A percentile compares a stretch with the other conserved stretches of the same genome.
Conservation (phyloP, 345 rosid species). For the Salix dunnii region DNA sequence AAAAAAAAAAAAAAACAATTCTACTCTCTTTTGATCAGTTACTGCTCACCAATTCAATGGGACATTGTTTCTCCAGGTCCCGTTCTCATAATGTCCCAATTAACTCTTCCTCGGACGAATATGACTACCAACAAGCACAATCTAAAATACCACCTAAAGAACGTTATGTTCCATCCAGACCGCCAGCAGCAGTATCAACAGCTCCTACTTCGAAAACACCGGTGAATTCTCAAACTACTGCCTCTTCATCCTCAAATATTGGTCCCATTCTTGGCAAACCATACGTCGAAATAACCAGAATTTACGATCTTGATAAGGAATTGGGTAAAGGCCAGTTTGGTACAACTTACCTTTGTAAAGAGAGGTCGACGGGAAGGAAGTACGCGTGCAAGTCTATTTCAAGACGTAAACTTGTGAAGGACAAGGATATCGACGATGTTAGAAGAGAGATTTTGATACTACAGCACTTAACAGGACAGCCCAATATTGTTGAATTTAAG, state of each 20-base stretch:
- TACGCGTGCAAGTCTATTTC: slow-evolving; percentile 33
- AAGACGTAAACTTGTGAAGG: slow-evolving; percentile 13
- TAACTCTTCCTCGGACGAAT: slow-evolving; percentile 34
- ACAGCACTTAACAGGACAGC: slow-evolving; percentile 29
- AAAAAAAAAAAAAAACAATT: background rate
- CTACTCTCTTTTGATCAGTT: background rate
- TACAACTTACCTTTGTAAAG: slow-evolving; percentile 20
- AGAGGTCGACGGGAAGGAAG: slow-evolving; percentile 4
- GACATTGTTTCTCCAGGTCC: slow-evolving; percentile 43
- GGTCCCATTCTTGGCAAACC: slow-evolving; percentile 28
- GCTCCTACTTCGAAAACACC: slow-evolving; percentile 12
- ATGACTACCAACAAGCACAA: slow-evolving; percentile 23
- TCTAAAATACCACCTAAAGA: slow-evolving; percentile 25
- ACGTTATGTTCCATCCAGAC: background rate
- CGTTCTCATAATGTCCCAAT: slow-evolving; percentile 52
- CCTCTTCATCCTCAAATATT: slow-evolving; percentile 18
- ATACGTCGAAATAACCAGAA: slow-evolving; percentile 15
- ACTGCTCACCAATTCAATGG: slow-evolving; percentile 26
- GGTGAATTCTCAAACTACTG: background rate
- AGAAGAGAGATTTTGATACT: slow-evolving; percentile 25
- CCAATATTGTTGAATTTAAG: slow-evolving; percentile 33
- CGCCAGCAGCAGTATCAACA: background rate
- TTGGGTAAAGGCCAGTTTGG: slow-evolving; percentile 34
- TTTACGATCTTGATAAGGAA: slow-evolving; percentile 23
- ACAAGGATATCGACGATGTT: slow-evolving; percentile 25